phyloP scores from a whole-genome alignment of 129 eudicot species.

The Artemisia annua region DNA sequence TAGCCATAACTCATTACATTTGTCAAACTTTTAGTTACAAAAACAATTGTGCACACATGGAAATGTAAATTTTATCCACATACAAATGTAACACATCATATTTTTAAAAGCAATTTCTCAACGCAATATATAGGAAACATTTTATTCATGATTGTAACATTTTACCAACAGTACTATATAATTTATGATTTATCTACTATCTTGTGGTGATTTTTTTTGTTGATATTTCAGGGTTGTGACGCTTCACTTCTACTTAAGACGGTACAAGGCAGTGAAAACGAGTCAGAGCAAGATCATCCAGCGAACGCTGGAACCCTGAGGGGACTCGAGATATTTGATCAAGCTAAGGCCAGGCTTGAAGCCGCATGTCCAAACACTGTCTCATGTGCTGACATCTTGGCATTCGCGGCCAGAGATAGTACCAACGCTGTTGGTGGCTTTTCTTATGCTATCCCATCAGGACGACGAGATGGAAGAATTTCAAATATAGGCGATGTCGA shows the following conservation, averaged over 20 bases:
- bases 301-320: slow-evolving; percentile 36
- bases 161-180: too few species aligned
- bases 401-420: slow-evolving; percentile 57
- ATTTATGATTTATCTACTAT: too few species aligned
- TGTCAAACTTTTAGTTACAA: too few species aligned
- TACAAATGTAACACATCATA: too few species aligned
- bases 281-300: slow-evolving; percentile 38
- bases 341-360: slow-evolving; percentile 52
- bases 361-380: slow-evolving; percentile 46
- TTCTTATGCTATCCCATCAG: slow-evolving; percentile 37
- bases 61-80: too few species aligned
- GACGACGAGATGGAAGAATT: slow-evolving; percentile 50
- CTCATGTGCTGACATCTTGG: slow-evolving; percentile 59
- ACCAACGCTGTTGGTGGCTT: slow-evolving; percentile 37
- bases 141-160: too few species aligned
- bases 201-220: background rate
- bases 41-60: too few species aligned
- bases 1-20: too few species aligned
- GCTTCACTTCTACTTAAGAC: slow-evolving; percentile 49
- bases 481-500: slow-evolving; percentile 29
- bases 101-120: background rate
- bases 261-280: slow-evolving; percentile 12
- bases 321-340: slow-evolving; percentile 51
- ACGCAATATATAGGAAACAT: too few species aligned
- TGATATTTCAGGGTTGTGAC: slow-evolving; percentile 51